Percentiles rank a stretch among this genome's conserved stretches.
These are phyloP conservation scores for Sclerotiophoma versabilis DNA, from an alignment of 2,329 filamentous ascomycete genomes.

Conservation along the genomic window DNA sequence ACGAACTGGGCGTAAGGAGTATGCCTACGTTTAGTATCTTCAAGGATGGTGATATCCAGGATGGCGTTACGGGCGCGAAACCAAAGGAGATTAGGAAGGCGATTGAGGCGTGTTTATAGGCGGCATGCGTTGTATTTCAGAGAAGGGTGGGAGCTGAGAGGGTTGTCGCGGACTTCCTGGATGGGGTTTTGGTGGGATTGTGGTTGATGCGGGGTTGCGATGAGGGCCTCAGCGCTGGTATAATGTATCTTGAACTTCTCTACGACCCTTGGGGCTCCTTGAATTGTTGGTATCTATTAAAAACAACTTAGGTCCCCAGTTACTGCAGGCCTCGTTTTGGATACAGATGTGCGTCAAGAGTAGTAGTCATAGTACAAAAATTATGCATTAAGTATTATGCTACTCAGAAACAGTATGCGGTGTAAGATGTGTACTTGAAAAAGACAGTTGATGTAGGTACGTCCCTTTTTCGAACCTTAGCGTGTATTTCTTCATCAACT, in stretches of 20 bases:
- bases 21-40: conserved; percentile 42
- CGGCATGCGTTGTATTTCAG: background rate
- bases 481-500: conserved; percentile 4
- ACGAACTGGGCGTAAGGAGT: conserved; percentile 36
- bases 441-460: background rate
- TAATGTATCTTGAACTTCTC: too few relatives aligned
- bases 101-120: conserved; percentile 31
- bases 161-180: too few relatives aligned
- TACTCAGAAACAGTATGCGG: background rate
- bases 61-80: conserved; percentile 31
- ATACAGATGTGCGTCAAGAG: too few relatives aligned
- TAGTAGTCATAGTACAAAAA: background rate
- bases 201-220: too few relatives aligned
- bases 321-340: too few relatives aligned
- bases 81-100: conserved; percentile 32
- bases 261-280: too few relatives aligned
- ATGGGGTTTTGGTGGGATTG: too few relatives aligned
- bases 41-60: conserved; percentile 40
- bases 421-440: conserved; percentile 5
- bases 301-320: too few relatives aligned
- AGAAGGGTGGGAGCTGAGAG: background rate
- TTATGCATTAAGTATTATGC: conserved; percentile 10
- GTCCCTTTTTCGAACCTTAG: too few relatives aligned
- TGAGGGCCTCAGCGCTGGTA: too few relatives aligned
- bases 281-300: too few relatives aligned